phyloP scores from a whole-genome alignment of 495 filamentous ascomycete genomes.

The Daldinia grandis region DNA sequence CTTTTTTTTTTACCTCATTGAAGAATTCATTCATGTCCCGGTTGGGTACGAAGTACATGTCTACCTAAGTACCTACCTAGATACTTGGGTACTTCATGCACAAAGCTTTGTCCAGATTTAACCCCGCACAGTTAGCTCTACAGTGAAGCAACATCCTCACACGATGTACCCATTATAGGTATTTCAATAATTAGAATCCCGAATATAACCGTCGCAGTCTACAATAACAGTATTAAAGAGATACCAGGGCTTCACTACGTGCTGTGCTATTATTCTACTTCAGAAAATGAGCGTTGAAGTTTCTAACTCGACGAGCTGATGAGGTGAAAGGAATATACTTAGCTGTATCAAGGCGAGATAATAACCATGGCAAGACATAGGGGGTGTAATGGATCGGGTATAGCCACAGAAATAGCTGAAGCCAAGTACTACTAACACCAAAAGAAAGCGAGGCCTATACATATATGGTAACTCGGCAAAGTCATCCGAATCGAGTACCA shows the following conservation, averaged over 20 bases:
- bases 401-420: neutral
- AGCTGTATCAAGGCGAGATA: neutral
- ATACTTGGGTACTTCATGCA: neutral
- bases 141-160: too few species aligned
- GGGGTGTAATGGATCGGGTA: neutral
- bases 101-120: neutral
- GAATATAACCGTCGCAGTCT: neutral
- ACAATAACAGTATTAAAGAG: neutral
- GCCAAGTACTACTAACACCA: neutral
- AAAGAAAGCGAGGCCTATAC: too few species aligned
- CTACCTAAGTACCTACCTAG: neutral
- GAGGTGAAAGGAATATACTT: neutral
- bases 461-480: neutral
- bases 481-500: neutral
- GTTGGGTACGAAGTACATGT: neutral
- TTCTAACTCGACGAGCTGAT: too few species aligned
- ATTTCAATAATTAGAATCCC: neutral
- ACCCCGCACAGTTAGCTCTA: too few species aligned
- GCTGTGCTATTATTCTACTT: neutral
- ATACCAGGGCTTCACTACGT: neutral
- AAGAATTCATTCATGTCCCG: neutral
- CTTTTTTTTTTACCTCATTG: neutral
- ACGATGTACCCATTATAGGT: neutral
- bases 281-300: too few species aligned
- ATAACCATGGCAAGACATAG: neutral